Evolutionary conservation across 2,329 filamentous ascomycete genomes (phyloP).

Genomic region (Cryphonectria naterciae): DNA sequence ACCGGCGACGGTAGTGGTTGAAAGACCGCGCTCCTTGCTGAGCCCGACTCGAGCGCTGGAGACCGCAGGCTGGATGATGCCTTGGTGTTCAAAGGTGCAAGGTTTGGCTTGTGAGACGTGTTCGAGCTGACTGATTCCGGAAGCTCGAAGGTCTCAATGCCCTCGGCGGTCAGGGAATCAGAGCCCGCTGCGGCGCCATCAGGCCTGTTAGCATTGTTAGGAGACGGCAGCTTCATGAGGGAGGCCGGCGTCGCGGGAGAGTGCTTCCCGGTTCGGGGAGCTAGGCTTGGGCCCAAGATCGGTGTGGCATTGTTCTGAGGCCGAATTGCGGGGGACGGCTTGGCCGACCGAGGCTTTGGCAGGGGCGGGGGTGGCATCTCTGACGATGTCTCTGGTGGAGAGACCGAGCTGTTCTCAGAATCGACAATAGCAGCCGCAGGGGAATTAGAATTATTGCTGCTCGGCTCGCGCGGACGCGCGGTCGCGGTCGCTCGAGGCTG

Average conservation of each 20-base stretch:
- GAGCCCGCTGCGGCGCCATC: constrained; percentile 44
- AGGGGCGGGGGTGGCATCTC: constrained; percentile 72
- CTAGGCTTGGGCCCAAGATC: constrained; percentile 20
- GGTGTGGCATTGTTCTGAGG: constrained; percentile 50
- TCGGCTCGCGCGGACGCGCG: constrained; percentile 41
- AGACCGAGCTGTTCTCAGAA: constrained; percentile 67
- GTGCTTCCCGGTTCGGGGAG: constrained; percentile 45
- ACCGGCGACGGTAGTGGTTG: constrained; percentile 55
- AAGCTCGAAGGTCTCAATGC: constrained; percentile 65
- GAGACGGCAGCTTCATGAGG: constrained; percentile 74
- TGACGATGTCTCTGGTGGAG: constrained; percentile 64
- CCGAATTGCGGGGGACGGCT: constrained; percentile 69
- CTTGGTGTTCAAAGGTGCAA: constrained; percentile 56
- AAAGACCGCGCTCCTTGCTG: constrained; percentile 56
- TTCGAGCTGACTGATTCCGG: constrained; percentile 69
- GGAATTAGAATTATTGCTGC: constrained; percentile 38
- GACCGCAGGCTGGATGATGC: constrained; percentile 47
- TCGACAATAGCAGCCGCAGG: constrained; percentile 53
- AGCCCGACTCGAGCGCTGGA: constrained; percentile 42
- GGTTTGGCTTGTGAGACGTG: constrained; percentile 49
- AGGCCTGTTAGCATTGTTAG: constrained; percentile 51
- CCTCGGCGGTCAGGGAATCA: constrained; percentile 51
- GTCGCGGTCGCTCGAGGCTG: constrained; percentile 42
- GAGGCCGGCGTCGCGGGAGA: constrained; percentile 85
- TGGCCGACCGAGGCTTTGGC: constrained; percentile 66